phyloP scores from a whole-genome alignment of 306 rosid species.

The Macrotyloma uniflorum region DNA sequence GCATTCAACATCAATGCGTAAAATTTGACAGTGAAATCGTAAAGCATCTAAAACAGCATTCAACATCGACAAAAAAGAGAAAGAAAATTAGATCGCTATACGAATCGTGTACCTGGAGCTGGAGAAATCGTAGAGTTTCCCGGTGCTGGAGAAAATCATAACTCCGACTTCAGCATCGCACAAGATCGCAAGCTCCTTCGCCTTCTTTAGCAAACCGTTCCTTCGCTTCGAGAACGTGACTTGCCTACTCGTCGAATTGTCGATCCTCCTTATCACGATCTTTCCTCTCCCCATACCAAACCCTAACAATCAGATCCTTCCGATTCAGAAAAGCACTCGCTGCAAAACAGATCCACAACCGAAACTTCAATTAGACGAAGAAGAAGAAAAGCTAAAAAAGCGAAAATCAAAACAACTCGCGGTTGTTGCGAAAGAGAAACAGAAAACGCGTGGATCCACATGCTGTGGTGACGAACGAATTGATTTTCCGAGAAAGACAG shows the following conservation, averaged over 20 bases:
- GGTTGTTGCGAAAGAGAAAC: not conserved
- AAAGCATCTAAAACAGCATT: not conserved
- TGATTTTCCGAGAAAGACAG: slow-evolving; percentile 44
- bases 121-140: slow-evolving; percentile 83
- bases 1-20: not conserved
- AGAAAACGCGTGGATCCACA: slow-evolving; percentile 18
- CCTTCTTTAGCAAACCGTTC: slow-evolving; percentile 87
- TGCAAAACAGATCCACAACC: slow-evolving; percentile 34
- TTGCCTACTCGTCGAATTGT: slow-evolving; percentile 89
- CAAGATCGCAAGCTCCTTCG: slow-evolving; percentile 87
- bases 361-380: not conserved
- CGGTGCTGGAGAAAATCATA: slow-evolving; percentile 86
- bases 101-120: slow-evolving; percentile 62
- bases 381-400: not conserved
- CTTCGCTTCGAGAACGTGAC: slow-evolving; percentile 91
- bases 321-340: not conserved
- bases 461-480: not conserved
- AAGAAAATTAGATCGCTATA: slow-evolving; percentile 22
- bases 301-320: slow-evolving; percentile 37
- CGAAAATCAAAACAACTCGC: not conserved
- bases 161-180: slow-evolving; percentile 96
- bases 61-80: not conserved
- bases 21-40: not conserved
- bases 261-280: slow-evolving; percentile 95
- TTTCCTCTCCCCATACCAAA: slow-evolving; percentile 90